Percentiles rank a stretch among this genome's conserved stretches.
phyloP scores from a whole-genome alignment of 2,329 filamentous ascomycete genomes.

The Fusarium xylarioides region DNA sequence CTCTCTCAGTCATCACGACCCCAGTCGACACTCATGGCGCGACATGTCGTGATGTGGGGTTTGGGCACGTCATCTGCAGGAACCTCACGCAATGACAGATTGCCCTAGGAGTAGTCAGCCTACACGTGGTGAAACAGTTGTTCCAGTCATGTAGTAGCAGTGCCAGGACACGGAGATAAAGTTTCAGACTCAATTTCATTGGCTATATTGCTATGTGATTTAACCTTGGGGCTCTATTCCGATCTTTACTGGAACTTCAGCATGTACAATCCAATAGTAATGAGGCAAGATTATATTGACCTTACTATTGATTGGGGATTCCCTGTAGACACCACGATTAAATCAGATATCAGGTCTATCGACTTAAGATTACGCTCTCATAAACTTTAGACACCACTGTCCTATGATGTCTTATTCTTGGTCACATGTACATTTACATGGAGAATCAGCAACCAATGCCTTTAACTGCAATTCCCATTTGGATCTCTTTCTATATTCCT shows the following conservation, averaged over 20 bases:
- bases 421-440: background rate
- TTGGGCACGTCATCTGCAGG: background rate
- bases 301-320: fast-evolving
- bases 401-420: background rate
- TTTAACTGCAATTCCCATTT: background rate
- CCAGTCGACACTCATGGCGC: background rate
- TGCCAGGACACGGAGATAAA: background rate
- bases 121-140: too few species aligned
- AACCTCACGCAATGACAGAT: background rate
- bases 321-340: background rate
- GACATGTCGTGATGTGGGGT: background rate
- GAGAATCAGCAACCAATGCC: background rate
- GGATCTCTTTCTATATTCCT: background rate
- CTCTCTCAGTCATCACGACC: background rate
- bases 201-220: background rate
- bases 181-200: background rate
- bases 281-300: background rate
- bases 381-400: background rate
- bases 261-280: background rate
- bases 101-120: background rate
- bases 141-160: too few species aligned
- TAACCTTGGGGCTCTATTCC: background rate
- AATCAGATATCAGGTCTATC: too few species aligned
- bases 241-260: fast-evolving
- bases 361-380: too few species aligned